Evolutionary conservation across 2,329 filamentous ascomycete species (phyloP).

Genomic region (Aspergillus persii): DNA sequence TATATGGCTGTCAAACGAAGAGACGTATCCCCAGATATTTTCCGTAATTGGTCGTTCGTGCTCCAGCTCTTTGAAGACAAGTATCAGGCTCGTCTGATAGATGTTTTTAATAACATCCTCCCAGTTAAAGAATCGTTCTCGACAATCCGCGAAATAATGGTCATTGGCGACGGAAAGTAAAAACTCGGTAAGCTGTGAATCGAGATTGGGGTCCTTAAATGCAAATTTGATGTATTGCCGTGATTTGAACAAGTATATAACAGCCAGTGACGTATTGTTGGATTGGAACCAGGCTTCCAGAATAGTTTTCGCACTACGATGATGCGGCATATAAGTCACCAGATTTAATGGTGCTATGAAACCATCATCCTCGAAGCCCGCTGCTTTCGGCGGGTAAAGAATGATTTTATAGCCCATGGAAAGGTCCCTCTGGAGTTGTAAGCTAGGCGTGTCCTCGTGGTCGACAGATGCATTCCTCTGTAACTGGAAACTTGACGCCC

Average conservation of each 20-base stretch:
- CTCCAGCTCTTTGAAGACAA: neutral
- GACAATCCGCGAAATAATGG: neutral
- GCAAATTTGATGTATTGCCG: constrained; percentile 1
- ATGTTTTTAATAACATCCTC: neutral
- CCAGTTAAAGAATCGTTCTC: neutral
- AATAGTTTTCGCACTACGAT: neutral
- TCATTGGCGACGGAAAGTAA: neutral
- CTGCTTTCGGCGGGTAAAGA: neutral
- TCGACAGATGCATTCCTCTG: neutral
- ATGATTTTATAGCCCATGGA: neutral
- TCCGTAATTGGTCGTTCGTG: neutral
- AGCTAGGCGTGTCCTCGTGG: neutral
- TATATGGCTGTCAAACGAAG: neutral
- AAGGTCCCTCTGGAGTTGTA: neutral
- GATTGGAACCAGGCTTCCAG: neutral
- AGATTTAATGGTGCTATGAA: neutral
- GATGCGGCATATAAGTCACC: neutral
- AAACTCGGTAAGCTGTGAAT: neutral
- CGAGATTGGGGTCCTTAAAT: neutral
- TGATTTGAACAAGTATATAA: constrained; percentile 3
- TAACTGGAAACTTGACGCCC: neutral
- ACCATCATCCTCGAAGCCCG: neutral
- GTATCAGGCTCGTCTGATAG: neutral
- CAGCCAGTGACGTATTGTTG: neutral
- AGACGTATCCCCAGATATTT: neutral